Percentiles rank a stretch among this genome's conserved stretches.
Evolutionary conservation across 1,139 yeast species (phyloP).

Genomic region (Hansenula lynferdii): DNA sequence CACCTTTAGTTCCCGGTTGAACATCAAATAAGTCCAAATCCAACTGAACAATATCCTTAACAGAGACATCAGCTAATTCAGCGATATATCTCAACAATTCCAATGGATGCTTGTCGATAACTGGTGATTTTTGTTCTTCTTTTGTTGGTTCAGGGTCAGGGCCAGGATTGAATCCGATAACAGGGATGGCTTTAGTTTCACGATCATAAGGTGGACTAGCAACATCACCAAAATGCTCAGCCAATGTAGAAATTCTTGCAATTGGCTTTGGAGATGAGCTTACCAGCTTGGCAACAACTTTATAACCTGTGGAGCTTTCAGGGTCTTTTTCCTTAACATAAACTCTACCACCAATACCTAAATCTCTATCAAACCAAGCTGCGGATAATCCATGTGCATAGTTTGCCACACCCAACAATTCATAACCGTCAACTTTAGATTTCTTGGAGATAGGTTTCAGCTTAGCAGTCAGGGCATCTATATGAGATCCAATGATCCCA

Average conservation of each 20-base stretch:
- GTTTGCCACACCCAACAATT: conserved; percentile 60
- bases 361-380: conserved; percentile 63
- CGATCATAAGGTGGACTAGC: conserved; percentile 49
- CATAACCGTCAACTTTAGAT: conserved; percentile 50
- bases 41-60: conserved; percentile 50
- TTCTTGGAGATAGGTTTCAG: conserved; percentile 53
- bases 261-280: conserved; percentile 59
- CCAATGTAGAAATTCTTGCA: conserved; percentile 60
- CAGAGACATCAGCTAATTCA: conserved; percentile 38
- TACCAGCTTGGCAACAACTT: conserved; percentile 39
- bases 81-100: conserved; percentile 53
- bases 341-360: conserved; percentile 62
- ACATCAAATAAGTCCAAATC: conserved; percentile 62
- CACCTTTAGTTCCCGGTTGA: conserved; percentile 60
- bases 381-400: conserved; percentile 55
- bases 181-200: conserved; percentile 62
- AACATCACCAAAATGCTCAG: conserved; percentile 58
- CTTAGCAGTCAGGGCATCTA: conserved; percentile 53
- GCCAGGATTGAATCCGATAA: conserved; percentile 41
- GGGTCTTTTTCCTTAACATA: conserved; percentile 32
- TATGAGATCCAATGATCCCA: conserved; percentile 56
- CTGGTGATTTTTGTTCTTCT: conserved; percentile 57
- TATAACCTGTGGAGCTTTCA: conserved; percentile 21
- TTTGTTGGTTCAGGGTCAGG: conserved; percentile 41
- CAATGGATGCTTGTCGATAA: conserved; percentile 56